Conservation (phyloP, 306 rosid genomes). For the Glycine soja region DNA sequence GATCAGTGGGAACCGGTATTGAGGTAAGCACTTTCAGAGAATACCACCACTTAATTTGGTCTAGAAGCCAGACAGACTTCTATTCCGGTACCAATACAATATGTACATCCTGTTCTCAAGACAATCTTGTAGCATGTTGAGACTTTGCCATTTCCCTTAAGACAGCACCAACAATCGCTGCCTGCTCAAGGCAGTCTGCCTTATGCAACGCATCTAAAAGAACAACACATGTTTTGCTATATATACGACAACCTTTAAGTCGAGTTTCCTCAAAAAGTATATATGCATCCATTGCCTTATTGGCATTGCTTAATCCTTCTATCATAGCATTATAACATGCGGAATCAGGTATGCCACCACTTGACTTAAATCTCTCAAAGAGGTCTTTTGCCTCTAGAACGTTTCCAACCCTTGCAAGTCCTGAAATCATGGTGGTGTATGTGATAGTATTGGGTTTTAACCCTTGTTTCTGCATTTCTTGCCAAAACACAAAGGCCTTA, state of each 20-base stretch:
- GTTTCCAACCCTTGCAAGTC: slow-evolving; percentile 90
- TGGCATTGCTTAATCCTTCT: slow-evolving; percentile 78
- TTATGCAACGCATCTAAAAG: slow-evolving; percentile 89
- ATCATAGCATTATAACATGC: slow-evolving; percentile 90
- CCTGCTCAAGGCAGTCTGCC: slow-evolving; percentile 92
- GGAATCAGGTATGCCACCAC: slow-evolving; percentile 85
- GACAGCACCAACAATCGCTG: slow-evolving; percentile 90
- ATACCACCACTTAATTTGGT: slow-evolving; percentile 16
- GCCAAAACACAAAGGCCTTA: slow-evolving; percentile 97
- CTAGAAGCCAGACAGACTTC: slow-evolving; percentile 32
- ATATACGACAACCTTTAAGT: slow-evolving; percentile 67
- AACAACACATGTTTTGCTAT: slow-evolving; percentile 86
- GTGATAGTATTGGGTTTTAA: slow-evolving; percentile 78
- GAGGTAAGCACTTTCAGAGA: slow-evolving; percentile 24
- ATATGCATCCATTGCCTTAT: slow-evolving; percentile 86
- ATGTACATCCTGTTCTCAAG: slow-evolving; percentile 52
- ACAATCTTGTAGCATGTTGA: slow-evolving; percentile 79
- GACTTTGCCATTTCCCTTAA: slow-evolving; percentile 87
- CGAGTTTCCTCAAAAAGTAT: slow-evolving; percentile 90
- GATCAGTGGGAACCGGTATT: slow-evolving; percentile 5
- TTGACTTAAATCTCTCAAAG: slow-evolving; percentile 76
- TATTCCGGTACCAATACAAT: background rate
- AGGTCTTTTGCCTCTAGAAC: slow-evolving; percentile 75
- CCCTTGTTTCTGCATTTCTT: slow-evolving; percentile 95
- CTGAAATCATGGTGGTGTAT: slow-evolving; percentile 89